Evolutionary conservation across 768 basidiomycete genomes (phyloP).

Genomic region (Mycena indigotica): DNA sequence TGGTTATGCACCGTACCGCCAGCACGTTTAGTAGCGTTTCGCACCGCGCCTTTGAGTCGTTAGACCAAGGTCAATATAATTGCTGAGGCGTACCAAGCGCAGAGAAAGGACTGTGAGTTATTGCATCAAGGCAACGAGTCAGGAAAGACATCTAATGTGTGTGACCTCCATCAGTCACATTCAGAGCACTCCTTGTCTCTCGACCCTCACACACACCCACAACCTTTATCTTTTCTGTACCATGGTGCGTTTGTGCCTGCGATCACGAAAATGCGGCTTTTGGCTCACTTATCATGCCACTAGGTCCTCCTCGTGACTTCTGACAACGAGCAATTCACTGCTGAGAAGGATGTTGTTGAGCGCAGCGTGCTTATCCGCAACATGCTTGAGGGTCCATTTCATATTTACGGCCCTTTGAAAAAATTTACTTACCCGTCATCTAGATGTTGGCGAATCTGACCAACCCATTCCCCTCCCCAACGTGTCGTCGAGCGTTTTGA

Average conservation of each 20-base stretch:
- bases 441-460: conserved; percentile 93
- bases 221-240: no score
- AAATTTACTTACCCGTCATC: conserved; percentile 13
- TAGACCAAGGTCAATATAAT: no score
- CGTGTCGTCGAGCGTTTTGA: conserved; percentile 88
- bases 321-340: conserved; percentile 91
- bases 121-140: conserved; percentile 42
- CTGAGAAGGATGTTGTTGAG: conserved; percentile 93
- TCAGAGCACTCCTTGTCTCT: neutral
- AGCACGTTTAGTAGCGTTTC: conserved; percentile 95
- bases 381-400: conserved; percentile 90
- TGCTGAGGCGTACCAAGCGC: conserved; percentile 37
- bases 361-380: conserved; percentile 97
- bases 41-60: conserved; percentile 57
- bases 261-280: neutral
- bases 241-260: neutral
- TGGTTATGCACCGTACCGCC: conserved; percentile 94
- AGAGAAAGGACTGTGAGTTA: conserved; percentile 52
- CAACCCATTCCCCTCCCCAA: conserved; percentile 94
- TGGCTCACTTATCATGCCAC: neutral
- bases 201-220: neutral
- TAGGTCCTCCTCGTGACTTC: conserved; percentile 77
- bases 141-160: conserved; percentile 49
- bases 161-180: neutral
- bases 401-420: conserved; percentile 8